Evolutionary conservation across 2,329 filamentous ascomycete genomes (phyloP).

Genomic region (Neopestalotiopsis sp.): DNA sequence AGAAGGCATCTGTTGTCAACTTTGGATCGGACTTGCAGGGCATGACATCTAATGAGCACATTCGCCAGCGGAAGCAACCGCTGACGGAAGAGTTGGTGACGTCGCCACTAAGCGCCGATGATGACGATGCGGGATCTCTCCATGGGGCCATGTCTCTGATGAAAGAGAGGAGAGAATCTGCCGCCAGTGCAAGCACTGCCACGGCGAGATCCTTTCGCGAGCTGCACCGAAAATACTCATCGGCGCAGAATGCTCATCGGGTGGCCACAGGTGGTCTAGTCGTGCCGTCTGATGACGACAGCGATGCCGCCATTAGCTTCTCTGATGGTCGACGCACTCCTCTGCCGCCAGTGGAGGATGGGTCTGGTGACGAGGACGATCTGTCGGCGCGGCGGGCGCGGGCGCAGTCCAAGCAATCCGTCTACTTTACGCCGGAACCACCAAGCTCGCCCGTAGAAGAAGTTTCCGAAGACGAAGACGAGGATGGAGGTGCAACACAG

Average conservation of each 20-base stretch:
- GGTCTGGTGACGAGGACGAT: slow-evolving; percentile 34
- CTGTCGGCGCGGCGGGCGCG: neutral
- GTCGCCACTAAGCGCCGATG: slow-evolving; percentile 45
- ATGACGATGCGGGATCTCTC: slow-evolving; percentile 61
- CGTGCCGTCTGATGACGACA: slow-evolving; percentile 63
- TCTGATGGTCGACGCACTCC: slow-evolving; percentile 64
- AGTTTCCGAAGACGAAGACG: slow-evolving; percentile 25
- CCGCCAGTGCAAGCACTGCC: slow-evolving; percentile 69
- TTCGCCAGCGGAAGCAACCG: slow-evolving; percentile 65
- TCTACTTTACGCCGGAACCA: slow-evolving; percentile 50
- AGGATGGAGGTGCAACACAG: slow-evolving; percentile 23
- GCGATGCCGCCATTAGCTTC: slow-evolving; percentile 64
- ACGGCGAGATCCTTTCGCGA: slow-evolving; percentile 71
- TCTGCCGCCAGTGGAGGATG: slow-evolving; percentile 55
- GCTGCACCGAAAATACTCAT: slow-evolving; percentile 64
- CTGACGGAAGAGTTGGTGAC: slow-evolving; percentile 47
- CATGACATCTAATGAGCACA: slow-evolving; percentile 74
- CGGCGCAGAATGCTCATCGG: slow-evolving; percentile 43
- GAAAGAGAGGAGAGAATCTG: slow-evolving; percentile 63
- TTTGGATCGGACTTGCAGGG: slow-evolving; percentile 90
- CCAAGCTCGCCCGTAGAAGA: slow-evolving; percentile 37
- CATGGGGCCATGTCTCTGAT: slow-evolving; percentile 49
- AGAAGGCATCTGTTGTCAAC: slow-evolving; percentile 97
- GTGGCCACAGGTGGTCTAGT: slow-evolving; percentile 44
- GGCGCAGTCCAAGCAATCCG: slow-evolving; percentile 33